Conservation (phyloP, 2,329 filamentous ascomycete genomes). For the Monosporascus ibericus region DNA sequence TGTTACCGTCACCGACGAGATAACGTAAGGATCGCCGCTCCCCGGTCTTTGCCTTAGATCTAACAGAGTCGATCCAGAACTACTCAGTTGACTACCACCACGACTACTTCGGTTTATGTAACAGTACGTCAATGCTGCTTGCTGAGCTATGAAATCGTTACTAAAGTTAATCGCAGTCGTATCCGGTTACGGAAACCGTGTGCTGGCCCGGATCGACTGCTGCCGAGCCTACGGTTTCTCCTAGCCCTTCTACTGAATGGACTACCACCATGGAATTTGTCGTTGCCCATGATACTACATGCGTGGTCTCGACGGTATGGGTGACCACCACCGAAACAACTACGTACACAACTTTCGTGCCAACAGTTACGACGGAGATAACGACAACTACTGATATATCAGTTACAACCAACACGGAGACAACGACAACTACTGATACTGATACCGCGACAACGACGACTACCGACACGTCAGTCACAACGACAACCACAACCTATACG, state of each 20-base stretch:
- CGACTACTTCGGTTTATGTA: neutral
- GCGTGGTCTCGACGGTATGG: neutral
- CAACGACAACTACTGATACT: neutral
- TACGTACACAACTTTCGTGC: conserved; percentile 1
- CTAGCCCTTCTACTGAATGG: neutral
- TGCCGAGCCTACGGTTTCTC: no score
- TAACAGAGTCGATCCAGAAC: neutral
- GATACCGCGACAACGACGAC: conserved; percentile 2
- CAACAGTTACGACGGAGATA: neutral
- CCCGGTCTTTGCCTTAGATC: neutral
- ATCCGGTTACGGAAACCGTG: neutral
- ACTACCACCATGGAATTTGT: conserved; percentile 1
- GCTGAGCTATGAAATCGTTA: neutral
- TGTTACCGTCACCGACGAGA: conserved; percentile 5
- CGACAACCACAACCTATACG: conserved; percentile 4
- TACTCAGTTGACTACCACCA: conserved; percentile 3
- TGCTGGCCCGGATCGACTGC: neutral
- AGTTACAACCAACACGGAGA: neutral
- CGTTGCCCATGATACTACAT: neutral
- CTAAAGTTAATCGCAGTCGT: neutral
- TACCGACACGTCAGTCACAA: conserved; percentile 3
- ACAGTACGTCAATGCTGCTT: neutral
- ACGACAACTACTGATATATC: conserved; percentile 1
- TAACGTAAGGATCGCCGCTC: neutral
- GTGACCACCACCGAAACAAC: conserved; percentile 6